Evolutionary conservation across 2,329 filamentous ascomycete genomes (phyloP).

Genomic region (Colletotrichum gloeosporioides): DNA sequence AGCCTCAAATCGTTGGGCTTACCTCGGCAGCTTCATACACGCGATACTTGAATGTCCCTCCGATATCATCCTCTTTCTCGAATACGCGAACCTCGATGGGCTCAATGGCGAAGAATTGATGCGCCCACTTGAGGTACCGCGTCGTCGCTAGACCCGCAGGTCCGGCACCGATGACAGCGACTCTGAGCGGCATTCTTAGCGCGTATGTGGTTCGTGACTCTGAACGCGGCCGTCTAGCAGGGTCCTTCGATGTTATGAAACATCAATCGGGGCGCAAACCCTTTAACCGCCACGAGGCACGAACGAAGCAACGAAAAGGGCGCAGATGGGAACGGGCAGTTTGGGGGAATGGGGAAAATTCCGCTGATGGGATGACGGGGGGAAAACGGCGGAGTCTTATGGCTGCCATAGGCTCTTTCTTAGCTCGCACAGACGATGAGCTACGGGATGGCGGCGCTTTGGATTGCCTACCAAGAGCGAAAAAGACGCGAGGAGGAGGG

Average conservation of each 20-base stretch:
- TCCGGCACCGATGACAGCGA: constrained; percentile 50
- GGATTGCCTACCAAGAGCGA: background rate
- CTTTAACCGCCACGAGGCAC: background rate
- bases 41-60: constrained; percentile 53
- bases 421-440: constrained; percentile 4
- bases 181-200: constrained; percentile 23
- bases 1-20: background rate
- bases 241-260: constrained; percentile 5
- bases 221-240: background rate
- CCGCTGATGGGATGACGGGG: constrained; percentile 4
- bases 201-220: background rate
- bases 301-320: background rate
- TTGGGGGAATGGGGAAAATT: background rate
- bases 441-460: background rate
- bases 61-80: constrained; percentile 47
- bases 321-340: background rate
- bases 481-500: background rate
- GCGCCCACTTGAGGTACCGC: constrained; percentile 44
- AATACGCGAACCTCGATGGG: constrained; percentile 50
- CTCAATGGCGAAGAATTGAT: constrained; percentile 40
- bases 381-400: constrained; percentile 9
- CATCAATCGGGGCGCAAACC: background rate
- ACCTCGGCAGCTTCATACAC: constrained; percentile 53
- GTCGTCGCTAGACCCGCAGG: constrained; percentile 48
- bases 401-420: background rate